Conservation (phyloP, 192 early-diverging fungal genomes). For the Coemansia sp. region DNA sequence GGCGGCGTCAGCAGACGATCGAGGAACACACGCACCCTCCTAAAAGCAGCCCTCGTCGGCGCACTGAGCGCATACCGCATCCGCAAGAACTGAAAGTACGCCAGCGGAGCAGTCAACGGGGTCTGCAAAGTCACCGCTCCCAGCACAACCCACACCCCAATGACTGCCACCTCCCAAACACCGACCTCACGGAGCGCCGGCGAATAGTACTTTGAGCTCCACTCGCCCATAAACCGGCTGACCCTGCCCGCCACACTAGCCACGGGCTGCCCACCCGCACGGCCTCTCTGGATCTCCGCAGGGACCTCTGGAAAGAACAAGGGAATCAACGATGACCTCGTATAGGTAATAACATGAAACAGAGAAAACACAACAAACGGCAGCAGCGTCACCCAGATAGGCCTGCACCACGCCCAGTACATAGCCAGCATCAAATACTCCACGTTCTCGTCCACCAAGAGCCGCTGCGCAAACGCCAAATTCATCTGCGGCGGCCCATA, state of each 20-base stretch:
- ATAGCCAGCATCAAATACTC: slow-evolving; percentile 47
- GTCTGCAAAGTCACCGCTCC: slow-evolving; percentile 49
- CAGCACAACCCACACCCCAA: slow-evolving; percentile 35
- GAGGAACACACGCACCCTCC: slow-evolving; percentile 21
- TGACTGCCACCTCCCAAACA: slow-evolving; percentile 45
- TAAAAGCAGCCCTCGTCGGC: slow-evolving; percentile 44
- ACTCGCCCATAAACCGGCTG: slow-evolving; percentile 38
- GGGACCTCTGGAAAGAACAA: slow-evolving; percentile 26
- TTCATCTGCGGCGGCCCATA: slow-evolving; percentile 50
- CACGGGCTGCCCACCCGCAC: slow-evolving; percentile 10
- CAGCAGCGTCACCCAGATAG: slow-evolving; percentile 36
- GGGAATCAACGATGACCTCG: slow-evolving; percentile 35
- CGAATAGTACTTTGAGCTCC: slow-evolving; percentile 39
- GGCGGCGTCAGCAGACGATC: slow-evolving; percentile 35
- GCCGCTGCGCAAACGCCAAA: slow-evolving; percentile 34
- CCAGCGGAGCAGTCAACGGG: slow-evolving; percentile 29
- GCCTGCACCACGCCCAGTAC: slow-evolving; percentile 27
- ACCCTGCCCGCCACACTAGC: slow-evolving; percentile 11
- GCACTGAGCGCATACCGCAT: slow-evolving; percentile 48
- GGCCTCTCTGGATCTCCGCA: slow-evolving; percentile 39
- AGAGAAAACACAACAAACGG: slow-evolving; percentile 51
- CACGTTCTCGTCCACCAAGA: slow-evolving; percentile 49
- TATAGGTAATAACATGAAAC: slow-evolving; percentile 48
- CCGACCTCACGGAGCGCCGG: slow-evolving; percentile 43
- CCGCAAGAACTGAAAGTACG: slow-evolving; percentile 45